These are phyloP conservation scores for Dichotomopilus funicola DNA, from an alignment of 2,329 filamentous ascomycete species.

Conservation along the genomic window DNA sequence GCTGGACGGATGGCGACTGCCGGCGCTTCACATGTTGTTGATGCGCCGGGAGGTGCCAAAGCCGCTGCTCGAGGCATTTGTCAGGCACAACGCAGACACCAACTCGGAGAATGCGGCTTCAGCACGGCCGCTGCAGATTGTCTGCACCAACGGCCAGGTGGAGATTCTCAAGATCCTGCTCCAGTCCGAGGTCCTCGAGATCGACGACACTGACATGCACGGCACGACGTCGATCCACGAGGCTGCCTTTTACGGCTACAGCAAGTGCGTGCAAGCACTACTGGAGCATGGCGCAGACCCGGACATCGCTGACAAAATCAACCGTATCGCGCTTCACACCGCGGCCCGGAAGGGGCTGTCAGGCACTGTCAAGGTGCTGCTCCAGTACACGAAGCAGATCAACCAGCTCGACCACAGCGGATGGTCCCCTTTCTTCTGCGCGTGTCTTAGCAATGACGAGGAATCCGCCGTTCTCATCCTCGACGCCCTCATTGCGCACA, in stretches of 20 bases:
- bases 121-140: constrained; percentile 10
- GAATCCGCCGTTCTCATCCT: constrained; percentile 10
- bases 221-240: constrained; percentile 17
- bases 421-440: constrained; percentile 18
- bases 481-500: constrained; percentile 10
- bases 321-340: constrained; percentile 7
- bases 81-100: constrained; percentile 12
- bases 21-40: constrained; percentile 15
- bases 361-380: constrained; percentile 1
- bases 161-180: constrained; percentile 14
- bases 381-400: constrained; percentile 9
- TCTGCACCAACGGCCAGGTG: constrained; percentile 8
- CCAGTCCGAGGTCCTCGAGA: constrained; percentile 8
- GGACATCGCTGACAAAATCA: constrained; percentile 8
- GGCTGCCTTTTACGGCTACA: constrained; percentile 3
- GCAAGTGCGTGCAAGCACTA: constrained; percentile 5
- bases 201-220: constrained; percentile 16
- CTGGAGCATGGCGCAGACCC: constrained; percentile 12
- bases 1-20: not conserved
- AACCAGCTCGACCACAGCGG: constrained; percentile 10
- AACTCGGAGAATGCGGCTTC: constrained; percentile 14
- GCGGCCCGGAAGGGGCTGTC: constrained; percentile 7
- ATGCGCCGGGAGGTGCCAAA: constrained; percentile 4
- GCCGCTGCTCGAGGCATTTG: constrained; percentile 14
- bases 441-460: constrained; percentile 13